These are phyloP conservation scores for Canariomyces notabilis DNA, from an alignment of 2,329 filamentous ascomycete species.

Conservation along the genomic window DNA sequence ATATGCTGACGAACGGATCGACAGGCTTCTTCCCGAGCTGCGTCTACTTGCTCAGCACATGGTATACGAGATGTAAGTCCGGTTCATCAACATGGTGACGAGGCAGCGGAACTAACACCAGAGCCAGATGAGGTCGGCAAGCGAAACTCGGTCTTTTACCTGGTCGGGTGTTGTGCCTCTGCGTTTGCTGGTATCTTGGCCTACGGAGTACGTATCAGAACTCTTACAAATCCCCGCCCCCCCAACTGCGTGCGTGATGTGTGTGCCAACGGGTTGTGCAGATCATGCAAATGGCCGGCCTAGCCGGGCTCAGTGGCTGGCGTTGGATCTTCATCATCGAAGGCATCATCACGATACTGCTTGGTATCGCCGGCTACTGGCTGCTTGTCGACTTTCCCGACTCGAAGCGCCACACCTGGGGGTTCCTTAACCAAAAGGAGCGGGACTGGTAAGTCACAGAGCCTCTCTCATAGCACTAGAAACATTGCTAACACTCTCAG, in stretches of 20 bases:
- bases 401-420: constrained; percentile 44
- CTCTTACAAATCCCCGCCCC: no score
- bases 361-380: constrained; percentile 49
- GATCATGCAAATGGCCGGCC: constrained; percentile 59
- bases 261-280: constrained; percentile 17
- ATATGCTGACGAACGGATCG: neutral
- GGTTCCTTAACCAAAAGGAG: constrained; percentile 49
- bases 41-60: constrained; percentile 68
- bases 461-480: no score
- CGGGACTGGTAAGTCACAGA: constrained; percentile 34
- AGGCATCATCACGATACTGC: constrained; percentile 48
- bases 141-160: constrained; percentile 64
- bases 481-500: neutral
- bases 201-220: no score
- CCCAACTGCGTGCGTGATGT: constrained; percentile 23
- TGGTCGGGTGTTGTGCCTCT: constrained; percentile 61
- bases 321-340: constrained; percentile 61
- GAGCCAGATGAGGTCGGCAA: constrained; percentile 60
- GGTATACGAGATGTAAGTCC: constrained; percentile 62
- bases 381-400: constrained; percentile 62
- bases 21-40: constrained; percentile 62
- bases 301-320: constrained; percentile 53
- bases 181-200: constrained; percentile 66
- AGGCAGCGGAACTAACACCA: neutral
- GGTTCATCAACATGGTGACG: neutral